Conservation (phyloP, 225 moss, liverwort and hornwort species). For the Polytrichum commune region DNA sequence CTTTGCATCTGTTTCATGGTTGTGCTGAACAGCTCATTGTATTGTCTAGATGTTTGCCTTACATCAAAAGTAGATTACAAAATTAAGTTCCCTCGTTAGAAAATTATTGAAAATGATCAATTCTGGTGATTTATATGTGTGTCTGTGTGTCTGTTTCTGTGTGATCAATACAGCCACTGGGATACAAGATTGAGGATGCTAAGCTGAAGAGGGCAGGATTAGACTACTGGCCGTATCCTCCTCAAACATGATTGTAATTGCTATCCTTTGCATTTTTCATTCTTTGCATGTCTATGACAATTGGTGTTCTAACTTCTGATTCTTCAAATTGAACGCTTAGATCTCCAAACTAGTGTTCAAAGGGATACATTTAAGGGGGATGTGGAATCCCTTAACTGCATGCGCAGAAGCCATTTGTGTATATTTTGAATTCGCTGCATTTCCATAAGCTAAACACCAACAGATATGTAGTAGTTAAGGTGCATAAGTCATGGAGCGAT, state of each 20-base stretch:
- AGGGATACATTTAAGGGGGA: no score
- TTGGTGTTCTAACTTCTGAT: no score
- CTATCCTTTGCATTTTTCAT: not conserved
- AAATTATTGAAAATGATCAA: not conserved
- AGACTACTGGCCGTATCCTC: constrained; percentile 99
- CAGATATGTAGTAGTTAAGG: constrained; percentile 98
- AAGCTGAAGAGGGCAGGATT: constrained; percentile 98
- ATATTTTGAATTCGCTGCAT: no score
- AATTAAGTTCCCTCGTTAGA: no score
- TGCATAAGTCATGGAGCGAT: constrained; percentile 87
- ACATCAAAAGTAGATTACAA: no score
- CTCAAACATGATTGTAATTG: not conserved
- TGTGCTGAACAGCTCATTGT: no score
- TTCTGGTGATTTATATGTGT: not conserved
- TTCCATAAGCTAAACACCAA: constrained; percentile 13
- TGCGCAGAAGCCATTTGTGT: no score
- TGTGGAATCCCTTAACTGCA: no score
- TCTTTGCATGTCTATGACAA: no score
- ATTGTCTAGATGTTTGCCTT: no score
- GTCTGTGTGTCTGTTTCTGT: not conserved
- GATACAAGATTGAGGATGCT: constrained; percentile 82
- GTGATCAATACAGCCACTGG: constrained; percentile 62
- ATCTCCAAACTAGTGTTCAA: no score
- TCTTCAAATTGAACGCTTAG: no score
- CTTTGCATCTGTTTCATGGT: not conserved